Percentiles rank a stretch among this genome's conserved stretches.
phyloP scores from a whole-genome alignment of 2,329 filamentous ascomycete species.

The Ophiocordyceps camponoti-leonardi region DNA sequence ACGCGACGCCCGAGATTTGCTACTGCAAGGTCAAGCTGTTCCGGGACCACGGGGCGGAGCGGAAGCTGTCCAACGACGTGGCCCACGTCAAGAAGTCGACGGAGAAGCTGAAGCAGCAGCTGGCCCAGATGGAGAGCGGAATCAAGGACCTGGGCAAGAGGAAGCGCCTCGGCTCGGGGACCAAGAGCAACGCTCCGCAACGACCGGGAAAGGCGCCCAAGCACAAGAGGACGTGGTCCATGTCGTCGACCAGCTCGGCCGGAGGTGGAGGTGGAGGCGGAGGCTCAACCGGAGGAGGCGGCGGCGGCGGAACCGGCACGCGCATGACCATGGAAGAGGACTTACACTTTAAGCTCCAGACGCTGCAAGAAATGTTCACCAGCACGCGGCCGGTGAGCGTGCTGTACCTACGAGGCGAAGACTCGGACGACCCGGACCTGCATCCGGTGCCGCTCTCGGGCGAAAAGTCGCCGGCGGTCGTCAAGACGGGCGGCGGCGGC shows the following conservation, averaged over 20 bases:
- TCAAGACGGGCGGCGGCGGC: conserved; percentile 38
- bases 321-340: conserved; percentile 52
- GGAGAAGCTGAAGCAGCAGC: conserved; percentile 89
- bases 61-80: conserved; percentile 87
- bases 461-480: conserved; percentile 45
- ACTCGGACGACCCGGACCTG: conserved; percentile 62
- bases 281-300: no score
- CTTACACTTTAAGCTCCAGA: conserved; percentile 59
- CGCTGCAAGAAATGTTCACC: conserved; percentile 74
- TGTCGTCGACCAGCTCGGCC: conserved; percentile 60
- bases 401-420: conserved; percentile 59
- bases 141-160: conserved; percentile 51
- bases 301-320: no score
- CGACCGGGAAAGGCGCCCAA: conserved; percentile 72
- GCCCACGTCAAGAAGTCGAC: conserved; percentile 93
- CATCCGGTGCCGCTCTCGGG: conserved; percentile 60
- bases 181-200: conserved; percentile 31
- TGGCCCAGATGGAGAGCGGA: conserved; percentile 56
- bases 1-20: conserved; percentile 51
- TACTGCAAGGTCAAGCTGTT: conserved; percentile 97
- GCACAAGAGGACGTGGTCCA: conserved; percentile 89
- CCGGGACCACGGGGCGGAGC: conserved; percentile 85
- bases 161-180: conserved; percentile 34
- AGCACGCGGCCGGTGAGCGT: conserved; percentile 66
- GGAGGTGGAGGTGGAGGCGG: conserved; percentile 17